Evolutionary conservation across 495 filamentous ascomycete species (phyloP).

Genomic region (Daldinia grandis): DNA sequence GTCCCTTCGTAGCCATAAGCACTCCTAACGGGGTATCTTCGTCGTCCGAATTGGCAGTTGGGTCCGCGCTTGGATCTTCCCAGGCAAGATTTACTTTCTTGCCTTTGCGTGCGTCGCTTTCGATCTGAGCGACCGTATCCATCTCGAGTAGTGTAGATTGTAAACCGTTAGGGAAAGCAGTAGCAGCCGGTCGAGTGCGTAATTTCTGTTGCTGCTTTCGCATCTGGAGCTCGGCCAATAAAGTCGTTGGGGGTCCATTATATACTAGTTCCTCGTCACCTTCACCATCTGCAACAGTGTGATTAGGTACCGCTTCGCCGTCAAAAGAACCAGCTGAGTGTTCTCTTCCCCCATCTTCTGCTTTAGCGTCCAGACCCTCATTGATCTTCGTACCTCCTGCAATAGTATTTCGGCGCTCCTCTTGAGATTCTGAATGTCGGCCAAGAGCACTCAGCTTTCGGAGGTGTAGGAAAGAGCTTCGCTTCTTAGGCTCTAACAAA

Average conservation of each 20-base stretch:
- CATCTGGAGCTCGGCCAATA: constrained; percentile 90
- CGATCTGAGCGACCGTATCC: constrained; percentile 88
- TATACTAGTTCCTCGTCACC: constrained; percentile 55
- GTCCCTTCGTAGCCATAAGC: constrained; percentile 71
- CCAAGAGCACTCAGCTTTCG: constrained; percentile 43
- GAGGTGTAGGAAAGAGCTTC: constrained; percentile 50
- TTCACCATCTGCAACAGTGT: constrained; percentile 53
- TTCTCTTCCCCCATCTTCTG: constrained; percentile 48
- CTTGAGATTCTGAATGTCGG: constrained; percentile 35
- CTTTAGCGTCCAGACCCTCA: constrained; percentile 32
- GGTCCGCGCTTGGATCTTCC: constrained; percentile 69
- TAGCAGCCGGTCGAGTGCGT: constrained; percentile 73
- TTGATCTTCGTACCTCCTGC: constrained; percentile 26
- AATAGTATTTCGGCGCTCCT: constrained; percentile 34
- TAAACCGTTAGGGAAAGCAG: constrained; percentile 75
- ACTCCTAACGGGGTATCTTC: constrained; percentile 88
- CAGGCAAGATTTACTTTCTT: constrained; percentile 87
- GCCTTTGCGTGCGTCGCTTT: constrained; percentile 75
- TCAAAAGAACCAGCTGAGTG: constrained; percentile 34
- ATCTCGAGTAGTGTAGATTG: constrained; percentile 90
- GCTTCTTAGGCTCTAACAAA: constrained; percentile 46
- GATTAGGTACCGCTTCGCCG: constrained; percentile 50
- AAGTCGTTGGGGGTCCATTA: constrained; percentile 80
- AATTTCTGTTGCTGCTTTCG: constrained; percentile 84
- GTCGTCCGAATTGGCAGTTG: constrained; percentile 57